These are phyloP conservation scores for Ogataea trehalophila DNA, from an alignment of 805 yeast genomes.

Conservation along the genomic window DNA sequence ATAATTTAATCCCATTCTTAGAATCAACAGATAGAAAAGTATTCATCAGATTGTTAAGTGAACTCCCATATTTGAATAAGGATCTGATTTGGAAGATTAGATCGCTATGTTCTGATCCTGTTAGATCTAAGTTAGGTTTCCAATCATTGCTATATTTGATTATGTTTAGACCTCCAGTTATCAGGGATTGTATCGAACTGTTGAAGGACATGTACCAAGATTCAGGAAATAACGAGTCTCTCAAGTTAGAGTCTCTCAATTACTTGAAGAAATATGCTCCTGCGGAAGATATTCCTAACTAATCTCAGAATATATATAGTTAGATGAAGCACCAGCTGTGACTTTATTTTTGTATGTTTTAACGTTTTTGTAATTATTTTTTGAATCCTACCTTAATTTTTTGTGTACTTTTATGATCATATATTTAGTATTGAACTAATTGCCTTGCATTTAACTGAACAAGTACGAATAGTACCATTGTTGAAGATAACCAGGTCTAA, in stretches of 20 bases:
- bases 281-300: not conserved
- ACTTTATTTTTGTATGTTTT: not conserved
- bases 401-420: too few species aligned
- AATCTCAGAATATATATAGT: not conserved
- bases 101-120: slow-evolving; percentile 81
- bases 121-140: slow-evolving; percentile 72
- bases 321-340: not conserved
- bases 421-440: too few species aligned
- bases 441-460: too few species aligned
- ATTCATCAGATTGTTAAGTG: slow-evolving; percentile 80
- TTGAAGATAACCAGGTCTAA: too few species aligned
- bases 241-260: slow-evolving; percentile 41
- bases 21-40: slow-evolving; percentile 77
- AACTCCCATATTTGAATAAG: slow-evolving; percentile 70
- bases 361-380: not conserved
- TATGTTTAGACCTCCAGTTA: slow-evolving; percentile 88
- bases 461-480: too few species aligned
- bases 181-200: slow-evolving; percentile 45
- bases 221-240: slow-evolving; percentile 39
- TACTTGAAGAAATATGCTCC: slow-evolving; percentile 43
- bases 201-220: slow-evolving; percentile 43
- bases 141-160: slow-evolving; percentile 76
- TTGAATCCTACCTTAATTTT: too few species aligned
- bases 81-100: slow-evolving; percentile 59
- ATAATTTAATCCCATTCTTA: slow-evolving; percentile 75